Conservation (phyloP, 768 basidiomycete species). For the Hypsizygus marmoreus region DNA sequence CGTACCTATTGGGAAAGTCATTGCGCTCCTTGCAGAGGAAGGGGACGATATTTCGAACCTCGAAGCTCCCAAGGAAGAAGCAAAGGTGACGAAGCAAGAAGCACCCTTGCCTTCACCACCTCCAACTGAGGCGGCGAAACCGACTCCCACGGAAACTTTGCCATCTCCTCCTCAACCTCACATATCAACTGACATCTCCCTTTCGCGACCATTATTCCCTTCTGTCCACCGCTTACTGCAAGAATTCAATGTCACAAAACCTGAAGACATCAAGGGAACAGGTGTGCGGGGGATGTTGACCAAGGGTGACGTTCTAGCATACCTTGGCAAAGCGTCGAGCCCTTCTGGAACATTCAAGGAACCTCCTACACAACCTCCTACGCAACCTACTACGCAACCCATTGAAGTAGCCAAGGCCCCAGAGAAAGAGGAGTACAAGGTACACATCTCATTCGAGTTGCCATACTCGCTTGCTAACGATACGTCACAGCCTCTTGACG, state of each 20-base stretch:
- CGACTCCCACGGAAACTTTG: slow-evolving; percentile 24
- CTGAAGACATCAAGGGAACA: slow-evolving; percentile 79
- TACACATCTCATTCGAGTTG: not conserved
- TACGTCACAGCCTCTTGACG: slow-evolving; percentile 53
- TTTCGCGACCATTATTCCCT: slow-evolving; percentile 81
- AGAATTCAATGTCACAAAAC: slow-evolving; percentile 60
- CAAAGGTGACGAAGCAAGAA: slow-evolving; percentile 28
- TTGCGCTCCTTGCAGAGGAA: slow-evolving; percentile 93
- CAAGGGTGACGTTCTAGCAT: slow-evolving; percentile 91
- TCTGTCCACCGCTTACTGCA: slow-evolving; percentile 83
- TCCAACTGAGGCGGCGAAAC: slow-evolving; percentile 28
- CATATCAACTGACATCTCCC: slow-evolving; percentile 40
- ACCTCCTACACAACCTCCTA: slow-evolving; percentile 30
- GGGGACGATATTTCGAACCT: slow-evolving; percentile 93
- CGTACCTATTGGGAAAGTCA: slow-evolving; percentile 83
- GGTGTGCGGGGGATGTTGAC: slow-evolving; percentile 93
- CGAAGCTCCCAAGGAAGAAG: slow-evolving; percentile 56
- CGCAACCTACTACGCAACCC: slow-evolving; percentile 32
- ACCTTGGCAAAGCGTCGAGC: slow-evolving; percentile 79
- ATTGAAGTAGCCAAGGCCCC: slow-evolving; percentile 32
- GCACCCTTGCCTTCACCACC: slow-evolving; percentile 29
- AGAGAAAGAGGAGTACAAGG: slow-evolving; percentile 37
- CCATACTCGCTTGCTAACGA: not conserved
- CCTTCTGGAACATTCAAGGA: slow-evolving; percentile 77
- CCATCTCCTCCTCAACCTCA: slow-evolving; percentile 34